phyloP scores from a whole-genome alignment of 2,329 filamentous ascomycete genomes.

The Hypoxylon sp. region DNA sequence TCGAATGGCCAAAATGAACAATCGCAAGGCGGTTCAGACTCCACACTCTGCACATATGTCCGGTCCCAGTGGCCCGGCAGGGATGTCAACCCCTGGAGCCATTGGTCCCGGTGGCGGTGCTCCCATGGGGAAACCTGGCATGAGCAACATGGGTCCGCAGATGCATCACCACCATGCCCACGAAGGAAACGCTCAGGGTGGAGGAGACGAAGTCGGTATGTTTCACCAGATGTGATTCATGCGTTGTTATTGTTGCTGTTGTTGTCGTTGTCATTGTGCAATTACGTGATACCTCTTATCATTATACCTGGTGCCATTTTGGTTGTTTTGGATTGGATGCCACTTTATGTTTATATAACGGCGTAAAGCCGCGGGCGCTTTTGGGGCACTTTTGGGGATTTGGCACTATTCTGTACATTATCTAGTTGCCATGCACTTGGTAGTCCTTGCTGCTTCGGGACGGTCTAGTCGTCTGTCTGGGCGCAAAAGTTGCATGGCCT shows the following conservation, averaged over 20 bases:
- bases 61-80: slow-evolving; percentile 75
- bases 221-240: slow-evolving; percentile 91
- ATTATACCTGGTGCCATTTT: slow-evolving; percentile 54
- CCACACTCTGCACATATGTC: slow-evolving; percentile 76
- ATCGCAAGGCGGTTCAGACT: slow-evolving; percentile 78
- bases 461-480: slow-evolving; percentile 59
- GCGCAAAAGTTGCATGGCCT: slow-evolving; percentile 57
- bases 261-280: slow-evolving; percentile 54
- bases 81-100: slow-evolving; percentile 74
- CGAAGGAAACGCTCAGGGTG: slow-evolving; percentile 76
- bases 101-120: slow-evolving; percentile 71
- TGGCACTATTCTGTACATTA: slow-evolving; percentile 71
- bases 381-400: slow-evolving; percentile 56
- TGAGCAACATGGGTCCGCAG: slow-evolving; percentile 75
- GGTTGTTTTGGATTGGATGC: slow-evolving; percentile 54
- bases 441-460: slow-evolving; percentile 55
- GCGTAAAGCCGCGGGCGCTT: slow-evolving; percentile 56
- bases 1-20: slow-evolving; percentile 96
- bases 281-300: slow-evolving; percentile 57
- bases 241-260: slow-evolving; percentile 60
- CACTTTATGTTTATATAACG: slow-evolving; percentile 57
- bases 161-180: slow-evolving; percentile 84
- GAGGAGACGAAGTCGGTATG: slow-evolving; percentile 95
- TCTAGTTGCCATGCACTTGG: slow-evolving; percentile 60
- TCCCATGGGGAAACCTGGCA: slow-evolving; percentile 75